phyloP scores from a whole-genome alignment of 108 stramenopile species.

The Skeletonema marinoi region DNA sequence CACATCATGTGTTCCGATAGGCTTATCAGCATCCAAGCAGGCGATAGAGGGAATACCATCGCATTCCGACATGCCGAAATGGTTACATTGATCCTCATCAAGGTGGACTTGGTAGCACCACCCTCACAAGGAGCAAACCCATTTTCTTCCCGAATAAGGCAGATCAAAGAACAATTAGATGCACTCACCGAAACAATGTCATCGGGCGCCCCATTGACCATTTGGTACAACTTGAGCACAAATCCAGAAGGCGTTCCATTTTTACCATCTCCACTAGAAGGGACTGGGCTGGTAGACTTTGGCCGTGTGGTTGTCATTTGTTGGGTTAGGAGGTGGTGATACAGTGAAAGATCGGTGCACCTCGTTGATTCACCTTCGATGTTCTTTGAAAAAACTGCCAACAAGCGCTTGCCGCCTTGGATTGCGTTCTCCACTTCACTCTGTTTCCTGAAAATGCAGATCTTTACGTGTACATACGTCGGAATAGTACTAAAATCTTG shows the following conservation, averaged over 20 bases:
- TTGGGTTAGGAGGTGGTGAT: neutral
- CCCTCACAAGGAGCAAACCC: neutral
- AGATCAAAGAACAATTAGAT: conserved; percentile 26
- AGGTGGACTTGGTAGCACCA: neutral
- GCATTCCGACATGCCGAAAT: neutral
- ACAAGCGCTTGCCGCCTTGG: neutral
- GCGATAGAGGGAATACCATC: neutral
- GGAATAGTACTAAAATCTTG: neutral
- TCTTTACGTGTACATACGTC: neutral
- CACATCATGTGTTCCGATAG: neutral
- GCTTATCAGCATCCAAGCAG: neutral
- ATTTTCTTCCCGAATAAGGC: neutral
- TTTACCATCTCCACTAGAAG: neutral
- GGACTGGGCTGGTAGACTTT: conserved; percentile 1
- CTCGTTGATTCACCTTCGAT: neutral
- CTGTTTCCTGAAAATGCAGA: neutral
- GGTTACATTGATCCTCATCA: neutral
- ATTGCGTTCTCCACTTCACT: neutral
- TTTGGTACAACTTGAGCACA: conserved; percentile 82
- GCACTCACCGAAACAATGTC: conserved; percentile 83
- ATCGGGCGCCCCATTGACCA: conserved; percentile 87
- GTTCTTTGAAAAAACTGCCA: neutral
- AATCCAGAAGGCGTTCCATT: conserved; percentile 54
- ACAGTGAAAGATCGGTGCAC: neutral
- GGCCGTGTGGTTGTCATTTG: neutral